A percentile compares a stretch with the other conserved stretches of the same genome.
phyloP scores from a whole-genome alignment of 192 early-diverging fungal genomes.

The Backusella macrospora region DNA sequence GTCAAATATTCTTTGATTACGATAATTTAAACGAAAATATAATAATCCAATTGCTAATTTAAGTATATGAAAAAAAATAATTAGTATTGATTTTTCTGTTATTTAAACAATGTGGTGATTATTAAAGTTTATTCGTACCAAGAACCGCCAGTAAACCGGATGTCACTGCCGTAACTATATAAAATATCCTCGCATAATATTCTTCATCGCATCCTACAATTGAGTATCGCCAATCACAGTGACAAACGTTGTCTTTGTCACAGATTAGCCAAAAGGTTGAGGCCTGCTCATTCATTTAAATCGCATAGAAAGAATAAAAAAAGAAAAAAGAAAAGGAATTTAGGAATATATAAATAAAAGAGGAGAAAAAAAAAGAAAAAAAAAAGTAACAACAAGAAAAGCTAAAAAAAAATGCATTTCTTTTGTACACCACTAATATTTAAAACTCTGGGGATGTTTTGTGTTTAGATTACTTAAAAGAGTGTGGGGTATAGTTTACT shows the following conservation, averaged over 20 bases:
- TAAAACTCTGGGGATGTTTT: neutral
- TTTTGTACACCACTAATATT: slow-evolving; percentile 1
- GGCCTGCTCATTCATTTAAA: slow-evolving; percentile 39
- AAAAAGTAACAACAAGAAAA: neutral
- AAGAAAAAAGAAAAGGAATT: neutral
- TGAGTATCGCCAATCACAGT: slow-evolving; percentile 9
- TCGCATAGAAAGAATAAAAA: neutral
- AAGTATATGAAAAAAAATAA: neutral
- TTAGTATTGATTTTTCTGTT: neutral
- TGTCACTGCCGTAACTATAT: neutral
- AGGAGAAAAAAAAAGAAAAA: slow-evolving; percentile 3
- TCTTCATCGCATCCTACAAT: slow-evolving; percentile 4
- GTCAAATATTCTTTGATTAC: slow-evolving; percentile 21
- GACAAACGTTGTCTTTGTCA: neutral
- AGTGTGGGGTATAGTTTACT: neutral
- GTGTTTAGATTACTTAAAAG: neutral
- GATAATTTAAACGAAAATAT: slow-evolving; percentile 15
- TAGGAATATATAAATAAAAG: neutral
- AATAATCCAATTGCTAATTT: neutral
- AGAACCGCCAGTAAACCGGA: neutral
- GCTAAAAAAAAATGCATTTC: neutral
- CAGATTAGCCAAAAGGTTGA: slow-evolving; percentile 16
- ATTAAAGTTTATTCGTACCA: neutral
- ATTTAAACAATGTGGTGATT: neutral
- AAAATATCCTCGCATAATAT: neutral